phyloP scores from a whole-genome alignment of 2,329 filamentous ascomycete genomes.

The Clonostachys sp. region DNA sequence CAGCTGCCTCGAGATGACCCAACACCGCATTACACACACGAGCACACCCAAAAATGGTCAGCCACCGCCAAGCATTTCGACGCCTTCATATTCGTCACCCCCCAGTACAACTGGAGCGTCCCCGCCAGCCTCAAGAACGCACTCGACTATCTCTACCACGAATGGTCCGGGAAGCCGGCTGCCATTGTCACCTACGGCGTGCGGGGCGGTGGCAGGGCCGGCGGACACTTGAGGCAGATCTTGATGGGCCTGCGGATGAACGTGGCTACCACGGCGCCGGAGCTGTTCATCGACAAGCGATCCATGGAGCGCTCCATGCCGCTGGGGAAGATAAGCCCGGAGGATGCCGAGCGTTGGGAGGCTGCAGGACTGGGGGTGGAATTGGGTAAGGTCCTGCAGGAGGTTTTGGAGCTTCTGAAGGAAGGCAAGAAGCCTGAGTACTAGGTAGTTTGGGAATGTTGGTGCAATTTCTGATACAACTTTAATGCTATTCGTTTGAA shows the following conservation, averaged over 20 bases:
- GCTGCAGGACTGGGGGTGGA: no score
- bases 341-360: no score
- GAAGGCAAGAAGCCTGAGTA: no score
- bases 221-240: no score
- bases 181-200: constrained; percentile 51
- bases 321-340: not conserved
- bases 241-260: not conserved
- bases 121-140: constrained; percentile 55
- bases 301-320: not conserved
- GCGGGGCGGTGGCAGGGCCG: not conserved
- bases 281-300: not conserved
- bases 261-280: not conserved
- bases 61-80: constrained; percentile 34
- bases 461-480: no score
- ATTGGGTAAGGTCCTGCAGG: no score
- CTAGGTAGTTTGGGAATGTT: no score
- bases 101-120: constrained; percentile 53
- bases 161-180: constrained; percentile 51
- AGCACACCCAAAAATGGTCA: constrained; percentile 39
- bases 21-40: constrained; percentile 26
- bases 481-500: no score
- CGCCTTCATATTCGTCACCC: constrained; percentile 43
- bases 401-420: no score
- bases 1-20: constrained; percentile 13
- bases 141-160: constrained; percentile 55